Evolutionary conservation across 2,329 filamentous ascomycete genomes (phyloP), one percentile per base, ranked within the genome.

Genomic region (Fusarium poae): DNA sequence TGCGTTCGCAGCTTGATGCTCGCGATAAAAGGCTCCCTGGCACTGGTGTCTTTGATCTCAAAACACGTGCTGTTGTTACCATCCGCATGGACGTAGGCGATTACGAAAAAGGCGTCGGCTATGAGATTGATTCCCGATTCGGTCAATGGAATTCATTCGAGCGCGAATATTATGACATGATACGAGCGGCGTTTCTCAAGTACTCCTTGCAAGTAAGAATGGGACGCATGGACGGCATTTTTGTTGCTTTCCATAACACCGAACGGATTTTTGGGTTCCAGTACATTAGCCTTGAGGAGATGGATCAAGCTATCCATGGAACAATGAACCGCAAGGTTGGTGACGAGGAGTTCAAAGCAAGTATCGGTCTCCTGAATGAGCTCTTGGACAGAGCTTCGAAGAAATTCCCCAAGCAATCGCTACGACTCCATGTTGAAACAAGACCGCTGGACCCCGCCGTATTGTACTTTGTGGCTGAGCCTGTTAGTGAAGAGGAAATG

Each of bases 151-250:
- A 97, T 77, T 98, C 95, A 0, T 99, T 91, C 77, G 96, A 99
- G 80, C 89, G 94, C 61, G 97, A 99, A 75, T 97, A 96, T 78
- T 97, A 91, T 77, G 96, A 99, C 79, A 97, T 99, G 94, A 95
- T 97, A 62, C 88, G 97, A 54, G 88, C 94, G 2, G 96, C 95
- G 0, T 95, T 99, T 81, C 83, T 99, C 57, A 99, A 99, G 76
- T 99, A 99, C 79, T 97, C 94, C 12, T 84, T 99, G 30, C 96
- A 99, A 80, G 97, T 95, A 29, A 92, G 96, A 44, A 97, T 99
- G 88, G 96, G 97, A 20, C 90, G 94, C 50, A 99, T 99, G 97
- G 95, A 99, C 76, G 96, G 96, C 55, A 97, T 98, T 50, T 99
- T 98, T 76, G 92, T 98, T 23, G 96, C 96, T 4, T 99, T 90